Base-by-base conservation (phyloP, 1,284 basidiomycete genomes). In the Malassezia equina region DNA sequence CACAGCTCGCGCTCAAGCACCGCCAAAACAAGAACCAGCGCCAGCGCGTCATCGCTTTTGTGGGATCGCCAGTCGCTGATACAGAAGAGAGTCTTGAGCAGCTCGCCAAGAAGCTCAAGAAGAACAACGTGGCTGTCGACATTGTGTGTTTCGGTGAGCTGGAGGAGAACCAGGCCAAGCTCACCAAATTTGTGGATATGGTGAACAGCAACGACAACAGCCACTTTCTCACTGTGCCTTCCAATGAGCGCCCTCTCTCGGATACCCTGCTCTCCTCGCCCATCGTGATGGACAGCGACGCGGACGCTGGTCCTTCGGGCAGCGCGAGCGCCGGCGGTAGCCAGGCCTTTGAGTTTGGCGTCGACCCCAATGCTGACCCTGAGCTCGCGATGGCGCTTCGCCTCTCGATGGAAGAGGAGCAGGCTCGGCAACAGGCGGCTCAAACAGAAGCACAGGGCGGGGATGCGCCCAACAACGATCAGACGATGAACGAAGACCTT, bases 101-200 rank as follows among this genome's bases (percentile, higher is more conserved):
- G 75, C 82, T 99, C 15, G 93, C 90, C 21, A 95, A 93, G 80
- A 93, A 90, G 76, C 80, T 99, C 65, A 94, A 95, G 80, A 99
- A 99, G 84, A 98, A 96, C 77, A 98, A 96, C 69, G 90, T 99
- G 36, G 87, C 90, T 0, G 82, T 98, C 12, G 93, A 99, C 76
- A 80, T 98, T 55, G 79, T 96, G 34, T 84, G 82, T 15, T 96
- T 81, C 67, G 80, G 80, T 57, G 71, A 73, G 36, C 80, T 80
- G 24, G 83, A 81, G 58, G 76, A 67, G 44, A 77, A 77, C 54
- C 79, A 80, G 53, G 79, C 78, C 11, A 81, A 86, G 52, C 79
- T 90, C 47, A 81, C 79, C 69, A 80, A 83, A 3, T 87, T 91
- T 66, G 81, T 90, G 42, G 88, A 88, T 45, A 83, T 83, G 44